Conservation (phyloP, 1,139 yeast genomes). For the Yamadazyma blattariae region DNA sequence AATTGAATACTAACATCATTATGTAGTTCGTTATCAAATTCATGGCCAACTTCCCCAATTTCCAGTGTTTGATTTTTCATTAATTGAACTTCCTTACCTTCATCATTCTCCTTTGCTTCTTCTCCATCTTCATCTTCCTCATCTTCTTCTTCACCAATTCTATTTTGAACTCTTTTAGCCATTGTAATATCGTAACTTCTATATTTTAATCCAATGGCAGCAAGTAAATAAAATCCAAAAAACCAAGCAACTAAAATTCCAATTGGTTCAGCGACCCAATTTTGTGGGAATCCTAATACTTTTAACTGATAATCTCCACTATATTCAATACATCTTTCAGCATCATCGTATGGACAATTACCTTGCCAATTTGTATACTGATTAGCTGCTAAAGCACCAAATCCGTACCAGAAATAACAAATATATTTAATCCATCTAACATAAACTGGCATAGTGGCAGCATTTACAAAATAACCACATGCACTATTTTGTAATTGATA, state of each 20-base stretch:
- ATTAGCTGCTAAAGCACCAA: slow-evolving; percentile 66
- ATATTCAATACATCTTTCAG: slow-evolving; percentile 29
- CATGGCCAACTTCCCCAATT: slow-evolving; percentile 3
- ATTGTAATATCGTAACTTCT: slow-evolving; percentile 54
- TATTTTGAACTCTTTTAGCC: slow-evolving; percentile 40
- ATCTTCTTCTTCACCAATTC: slow-evolving; percentile 30
- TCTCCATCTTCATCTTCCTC: slow-evolving; percentile 2
- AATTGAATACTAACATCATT: slow-evolving; percentile 20
- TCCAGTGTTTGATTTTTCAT: neutral
- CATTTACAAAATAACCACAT: slow-evolving; percentile 78
- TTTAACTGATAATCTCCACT: slow-evolving; percentile 56
- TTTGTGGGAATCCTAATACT: slow-evolving; percentile 57
- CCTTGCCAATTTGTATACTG: slow-evolving; percentile 63
- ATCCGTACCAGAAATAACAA: slow-evolving; percentile 75
- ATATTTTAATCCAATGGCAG: slow-evolving; percentile 44
- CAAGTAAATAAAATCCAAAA: slow-evolving; percentile 49
- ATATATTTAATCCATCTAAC: slow-evolving; percentile 81
- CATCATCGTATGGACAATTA: slow-evolving; percentile 45
- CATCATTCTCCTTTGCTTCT: slow-evolving; percentile 11
- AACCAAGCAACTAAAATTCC: slow-evolving; percentile 60
- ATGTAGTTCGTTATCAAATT: slow-evolving; percentile 17
- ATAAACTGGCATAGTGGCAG: slow-evolving; percentile 75
- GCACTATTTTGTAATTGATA: slow-evolving; percentile 76
- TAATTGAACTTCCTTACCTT: neutral
- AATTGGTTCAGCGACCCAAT: slow-evolving; percentile 70